Evolutionary conservation across 2,329 filamentous ascomycete genomes (phyloP).

Genomic region (Fusarium hainanense): DNA sequence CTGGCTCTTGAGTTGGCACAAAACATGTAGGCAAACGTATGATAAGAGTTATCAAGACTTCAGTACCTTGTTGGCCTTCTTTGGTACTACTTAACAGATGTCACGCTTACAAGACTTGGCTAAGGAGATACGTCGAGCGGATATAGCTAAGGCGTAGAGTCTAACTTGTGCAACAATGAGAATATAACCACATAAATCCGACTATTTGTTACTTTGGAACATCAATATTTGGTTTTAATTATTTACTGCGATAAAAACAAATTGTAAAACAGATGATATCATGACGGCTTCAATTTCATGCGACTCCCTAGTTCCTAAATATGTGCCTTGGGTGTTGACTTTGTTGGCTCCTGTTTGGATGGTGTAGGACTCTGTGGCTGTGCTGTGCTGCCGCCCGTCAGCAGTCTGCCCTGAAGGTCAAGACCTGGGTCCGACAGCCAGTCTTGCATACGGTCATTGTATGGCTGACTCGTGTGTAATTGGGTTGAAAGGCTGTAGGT

Average conservation of each 20-base stretch:
- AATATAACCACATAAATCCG: neutral
- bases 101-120: neutral
- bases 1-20: neutral
- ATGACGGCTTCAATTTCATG: neutral
- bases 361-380: neutral
- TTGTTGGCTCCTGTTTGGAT: neutral
- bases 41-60: neutral
- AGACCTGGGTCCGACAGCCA: conserved; percentile 17
- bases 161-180: neutral
- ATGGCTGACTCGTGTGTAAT: neutral
- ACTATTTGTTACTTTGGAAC: neutral
- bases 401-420: conserved; percentile 7
- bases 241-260: neutral
- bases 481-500: neutral
- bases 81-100: neutral
- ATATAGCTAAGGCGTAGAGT: neutral
- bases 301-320: neutral
- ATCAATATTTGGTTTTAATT: neutral
- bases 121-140: neutral
- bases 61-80: neutral
- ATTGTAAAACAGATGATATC: neutral
- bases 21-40: neutral
- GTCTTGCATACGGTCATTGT: neutral
- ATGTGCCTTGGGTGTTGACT: neutral
- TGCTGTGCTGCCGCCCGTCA: conserved; percentile 5